Base-by-base conservation (phyloP, 1,284 basidiomycete species). In the Boletus semigastroideus region DNA sequence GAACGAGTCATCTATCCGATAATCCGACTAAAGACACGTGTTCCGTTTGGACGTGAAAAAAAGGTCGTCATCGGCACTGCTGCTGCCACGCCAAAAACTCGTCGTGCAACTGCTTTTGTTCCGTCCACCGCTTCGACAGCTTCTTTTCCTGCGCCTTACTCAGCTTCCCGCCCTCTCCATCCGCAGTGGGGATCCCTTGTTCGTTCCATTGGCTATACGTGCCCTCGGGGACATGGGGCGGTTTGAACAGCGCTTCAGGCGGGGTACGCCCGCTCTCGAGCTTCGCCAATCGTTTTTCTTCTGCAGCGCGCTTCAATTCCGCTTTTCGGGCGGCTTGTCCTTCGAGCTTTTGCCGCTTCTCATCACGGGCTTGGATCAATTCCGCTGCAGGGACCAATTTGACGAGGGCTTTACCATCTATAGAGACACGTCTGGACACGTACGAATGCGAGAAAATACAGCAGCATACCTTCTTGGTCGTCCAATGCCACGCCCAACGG, bases 401-500 rank as follows among this genome's bases (percentile, higher is more conserved):
- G 59, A 98, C 90, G 40, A 99, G 82, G 5, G 95, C 94, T 61
- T 86, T 86, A n/a, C 94, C 94, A 74, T 94, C 94, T 92, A 55
- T 37, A 42, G 43, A 34, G 31, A 45, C 7, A 51, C 14, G 14
- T 55, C 20, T 30, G 39, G 6, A 13, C 11, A 19, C n/a, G 28
- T 17, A 31, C 7, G 20, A 17, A 16, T 13, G 25, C 52, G 48
- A 49, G 34, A 46, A 56, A 48, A 12, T 4, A 38, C 2, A 20
- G 31, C 19, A 1, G 11, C 8, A 61, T 60, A 86, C 94, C 93
- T 74, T 94, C 93, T 75, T 94, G 92, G 72, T 99, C 97, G 66
- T 99, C 97, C 39, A 99, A 77, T 11, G 94, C 94, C 6, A 99
- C 92, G 14, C 97, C 97, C 48, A 99, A 78, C 22, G 94, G 90